phyloP scores from a whole-genome alignment of 177 flowering plant genomes.

The Vitis hybrid region DNA sequence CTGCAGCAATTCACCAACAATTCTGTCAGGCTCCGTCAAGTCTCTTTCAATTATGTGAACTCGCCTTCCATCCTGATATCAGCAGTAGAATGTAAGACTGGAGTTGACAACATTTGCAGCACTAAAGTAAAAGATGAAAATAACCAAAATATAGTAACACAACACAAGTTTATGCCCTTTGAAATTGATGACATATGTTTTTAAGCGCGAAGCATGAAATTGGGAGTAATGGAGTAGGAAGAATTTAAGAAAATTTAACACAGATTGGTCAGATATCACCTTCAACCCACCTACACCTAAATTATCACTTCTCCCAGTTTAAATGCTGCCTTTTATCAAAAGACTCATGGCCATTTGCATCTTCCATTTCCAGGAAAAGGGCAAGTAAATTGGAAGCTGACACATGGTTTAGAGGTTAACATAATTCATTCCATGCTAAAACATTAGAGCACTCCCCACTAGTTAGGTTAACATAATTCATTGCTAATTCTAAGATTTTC shows the following conservation, averaged over 20 bases:
- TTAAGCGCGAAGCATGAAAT: background rate
- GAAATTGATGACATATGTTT: background rate
- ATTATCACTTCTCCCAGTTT: background rate
- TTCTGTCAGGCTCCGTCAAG: slow-evolving; percentile 45
- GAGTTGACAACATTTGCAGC: background rate
- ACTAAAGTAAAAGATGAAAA: background rate
- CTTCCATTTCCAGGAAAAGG: too few relatives aligned
- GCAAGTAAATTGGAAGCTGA: too few relatives aligned
- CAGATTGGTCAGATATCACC: background rate
- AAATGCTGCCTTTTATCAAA: background rate
- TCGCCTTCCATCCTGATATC: slow-evolving; percentile 40
- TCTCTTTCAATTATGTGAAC: slow-evolving; percentile 57
- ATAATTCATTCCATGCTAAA: too few relatives aligned
- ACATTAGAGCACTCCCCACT: too few relatives aligned
- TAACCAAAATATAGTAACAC: background rate
- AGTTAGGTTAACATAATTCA: too few relatives aligned
- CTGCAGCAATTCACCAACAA: slow-evolving; percentile 53
- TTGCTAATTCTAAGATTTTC: too few relatives aligned
- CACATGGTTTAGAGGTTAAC: too few relatives aligned
- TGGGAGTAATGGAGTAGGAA: too few relatives aligned
- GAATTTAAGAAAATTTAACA: background rate
- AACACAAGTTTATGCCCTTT: background rate
- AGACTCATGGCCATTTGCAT: too few relatives aligned
- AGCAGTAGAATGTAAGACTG: slow-evolving; percentile 1
- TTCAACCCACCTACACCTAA: background rate